phyloP scores from a whole-genome alignment of 768 basidiomycete species.

The Lactarius vividus region DNA sequence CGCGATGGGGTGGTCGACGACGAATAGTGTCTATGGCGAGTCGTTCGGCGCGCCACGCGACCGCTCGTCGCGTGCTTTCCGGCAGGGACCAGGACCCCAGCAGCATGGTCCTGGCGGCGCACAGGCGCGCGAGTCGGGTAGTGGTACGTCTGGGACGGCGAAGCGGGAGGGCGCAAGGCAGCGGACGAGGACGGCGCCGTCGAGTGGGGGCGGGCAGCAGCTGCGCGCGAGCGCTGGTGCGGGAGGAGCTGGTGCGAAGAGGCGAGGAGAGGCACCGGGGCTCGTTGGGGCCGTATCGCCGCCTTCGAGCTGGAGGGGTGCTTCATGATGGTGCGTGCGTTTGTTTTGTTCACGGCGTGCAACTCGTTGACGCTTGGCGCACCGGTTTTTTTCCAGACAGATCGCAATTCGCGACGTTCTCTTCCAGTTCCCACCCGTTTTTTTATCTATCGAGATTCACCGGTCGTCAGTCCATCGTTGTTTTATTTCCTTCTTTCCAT shows the following conservation, averaged over 20 bases:
- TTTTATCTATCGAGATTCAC: neutral
- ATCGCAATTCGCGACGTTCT: neutral
- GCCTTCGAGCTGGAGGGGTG: slow-evolving; percentile 37
- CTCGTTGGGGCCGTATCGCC: slow-evolving; percentile 31
- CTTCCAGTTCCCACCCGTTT: neutral
- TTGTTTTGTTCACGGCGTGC: neutral
- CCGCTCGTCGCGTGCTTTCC: slow-evolving; percentile 30
- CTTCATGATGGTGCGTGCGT: slow-evolving; percentile 8
- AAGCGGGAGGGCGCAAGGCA: slow-evolving; percentile 28
- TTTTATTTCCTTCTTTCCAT: neutral
- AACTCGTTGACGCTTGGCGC: neutral
- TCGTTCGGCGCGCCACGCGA: slow-evolving; percentile 30
- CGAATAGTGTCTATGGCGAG: slow-evolving; percentile 72
- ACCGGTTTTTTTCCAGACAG: neutral
- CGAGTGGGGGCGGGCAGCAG: slow-evolving; percentile 22
- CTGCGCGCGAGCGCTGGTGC: slow-evolving; percentile 20
- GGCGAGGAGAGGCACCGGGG: slow-evolving; percentile 14
- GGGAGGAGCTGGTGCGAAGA: slow-evolving; percentile 5
- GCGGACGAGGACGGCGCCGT: slow-evolving; percentile 36
- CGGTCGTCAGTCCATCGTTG: neutral
- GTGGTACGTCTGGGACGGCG: slow-evolving; percentile 21
- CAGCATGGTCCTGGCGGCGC: neutral
- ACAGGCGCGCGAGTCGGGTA: neutral
- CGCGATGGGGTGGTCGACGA: slow-evolving; percentile 38
- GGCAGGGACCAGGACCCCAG: slow-evolving; percentile 17